Base-by-base conservation (phyloP, 2,329 filamentous ascomycete species). In the Pseudogymnoascus sp. region DNA sequence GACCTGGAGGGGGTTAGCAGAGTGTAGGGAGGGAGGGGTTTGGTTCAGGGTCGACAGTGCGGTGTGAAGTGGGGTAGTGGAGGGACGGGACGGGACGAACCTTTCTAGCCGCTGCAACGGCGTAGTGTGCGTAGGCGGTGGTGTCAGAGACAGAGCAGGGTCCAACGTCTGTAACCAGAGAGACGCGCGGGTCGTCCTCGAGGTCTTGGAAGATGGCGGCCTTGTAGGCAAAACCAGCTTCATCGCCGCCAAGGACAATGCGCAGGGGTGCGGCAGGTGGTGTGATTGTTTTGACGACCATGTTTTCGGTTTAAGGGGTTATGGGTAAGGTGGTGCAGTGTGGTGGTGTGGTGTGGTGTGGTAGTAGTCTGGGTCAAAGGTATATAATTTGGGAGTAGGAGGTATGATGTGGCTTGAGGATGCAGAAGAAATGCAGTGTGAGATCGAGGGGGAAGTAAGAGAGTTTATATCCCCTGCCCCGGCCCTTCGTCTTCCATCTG, bases 61-160 rank as follows among this genome's bases (percentile, higher is more conserved):
- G 47, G 22, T 18, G 14, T 25, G 22, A 25, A 5, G 38, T 43
- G n/a, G 43, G n/a, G 4, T 3, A 22, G 60, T 63, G 20, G 25
- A 7, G 34, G 1, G 30, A 2, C 8, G 12, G 41, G 6, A 50
- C 3, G 28, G 37, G 54, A 41, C 54, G 22, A 22, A 58, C 54
- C 22, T 37, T 58, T 58, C 65, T 66, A 1, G 88, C 88, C 4
- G 89, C 90, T 38, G 83, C 82, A 39, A 90, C 88, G 62, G 90
- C 90, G 39, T 89, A 82, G 73, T 90, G 87, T 0, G 90, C 89
- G 73, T 95, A 95, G 2, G 90, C 86, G 1, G 88, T 93, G 73
- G 90, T 90, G 79, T 94, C 89, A 61, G 78, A 75, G 61, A 78
- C 70, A 47, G 79, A 77, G 67, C 83, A 77, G 65, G 89, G 68